These are phyloP conservation scores for Podaxis rugospora DNA, from an alignment of 768 basidiomycete genomes.

Conservation along the genomic window DNA sequence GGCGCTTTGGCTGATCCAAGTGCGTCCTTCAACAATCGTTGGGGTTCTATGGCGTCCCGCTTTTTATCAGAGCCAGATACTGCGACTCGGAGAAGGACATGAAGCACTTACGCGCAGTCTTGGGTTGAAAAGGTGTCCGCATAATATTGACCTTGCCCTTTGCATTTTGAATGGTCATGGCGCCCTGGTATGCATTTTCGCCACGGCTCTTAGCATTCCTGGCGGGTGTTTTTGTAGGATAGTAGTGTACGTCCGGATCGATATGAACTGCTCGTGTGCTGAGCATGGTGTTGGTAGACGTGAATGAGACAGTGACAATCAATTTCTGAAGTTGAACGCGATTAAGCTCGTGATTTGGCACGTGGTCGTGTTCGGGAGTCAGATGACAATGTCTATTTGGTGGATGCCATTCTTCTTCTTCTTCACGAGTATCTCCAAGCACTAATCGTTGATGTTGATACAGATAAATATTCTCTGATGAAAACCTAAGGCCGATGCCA, in stretches of 20 bases:
- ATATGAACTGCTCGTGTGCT: constrained; percentile 31
- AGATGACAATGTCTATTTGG: background rate
- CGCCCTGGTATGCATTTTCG: constrained; percentile 46
- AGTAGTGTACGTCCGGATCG: constrained; percentile 24
- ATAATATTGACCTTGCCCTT: constrained; percentile 24
- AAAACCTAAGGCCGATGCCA: background rate
- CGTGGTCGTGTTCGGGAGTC: background rate
- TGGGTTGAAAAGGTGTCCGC: constrained; percentile 32
- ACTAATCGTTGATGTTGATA: background rate
- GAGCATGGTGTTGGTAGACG: constrained; percentile 25
- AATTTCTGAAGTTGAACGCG: background rate
- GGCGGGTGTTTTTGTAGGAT: constrained; percentile 54
- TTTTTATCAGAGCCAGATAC: background rate
- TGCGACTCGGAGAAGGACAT: background rate
- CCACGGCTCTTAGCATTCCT: constrained; percentile 34
- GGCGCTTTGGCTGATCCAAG: constrained; percentile 15
- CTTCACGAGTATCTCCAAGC: background rate
- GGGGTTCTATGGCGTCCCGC: constrained; percentile 13
- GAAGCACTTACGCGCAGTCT: constrained; percentile 26
- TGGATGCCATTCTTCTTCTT: background rate
- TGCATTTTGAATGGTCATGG: constrained; percentile 44
- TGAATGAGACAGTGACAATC: too few species aligned
- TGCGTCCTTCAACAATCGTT: constrained; percentile 18
- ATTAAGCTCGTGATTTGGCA: background rate
- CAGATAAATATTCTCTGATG: too few species aligned